Conservation (phyloP, 2,329 filamentous ascomycete species). For the Hypoxylon sp. region DNA sequence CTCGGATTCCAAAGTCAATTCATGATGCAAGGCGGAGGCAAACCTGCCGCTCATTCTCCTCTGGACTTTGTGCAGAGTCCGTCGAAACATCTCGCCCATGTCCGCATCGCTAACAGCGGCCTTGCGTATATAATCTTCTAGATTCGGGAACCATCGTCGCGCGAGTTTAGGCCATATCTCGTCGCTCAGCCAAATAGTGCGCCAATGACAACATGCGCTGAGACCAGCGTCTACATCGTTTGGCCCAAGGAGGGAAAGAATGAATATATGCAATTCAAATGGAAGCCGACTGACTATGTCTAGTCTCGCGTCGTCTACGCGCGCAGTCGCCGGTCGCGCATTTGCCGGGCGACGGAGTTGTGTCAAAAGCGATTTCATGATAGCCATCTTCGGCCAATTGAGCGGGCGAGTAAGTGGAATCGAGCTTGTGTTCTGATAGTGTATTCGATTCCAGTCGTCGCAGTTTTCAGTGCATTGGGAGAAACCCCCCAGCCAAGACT, state of each 20-base stretch:
- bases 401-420: neutral
- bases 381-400: constrained; percentile 12
- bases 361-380: constrained; percentile 39
- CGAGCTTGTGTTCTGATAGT: too few relatives aligned
- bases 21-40: constrained; percentile 49
- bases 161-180: constrained; percentile 53
- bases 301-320: neutral
- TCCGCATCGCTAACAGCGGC: constrained; percentile 32
- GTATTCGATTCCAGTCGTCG: neutral
- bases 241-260: constrained; percentile 49
- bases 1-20: constrained; percentile 49
- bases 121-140: constrained; percentile 47
- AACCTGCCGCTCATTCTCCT: constrained; percentile 49
- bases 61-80: constrained; percentile 43
- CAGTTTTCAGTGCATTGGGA: neutral
- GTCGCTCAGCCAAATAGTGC: constrained; percentile 50
- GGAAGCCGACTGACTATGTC: constrained; percentile 52
- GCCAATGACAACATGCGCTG: constrained; percentile 45
- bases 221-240: constrained; percentile 47
- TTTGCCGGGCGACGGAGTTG: constrained; percentile 25
- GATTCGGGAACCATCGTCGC: constrained; percentile 50
- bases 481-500: neutral
- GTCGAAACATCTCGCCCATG: constrained; percentile 47
- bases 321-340: constrained; percentile 4
- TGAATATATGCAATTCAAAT: constrained; percentile 51